A percentile compares a stretch with the other conserved stretches of the same genome.
Evolutionary conservation across 1,139 yeast species (phyloP).

Genomic region (Geotrichum restrictum): DNA sequence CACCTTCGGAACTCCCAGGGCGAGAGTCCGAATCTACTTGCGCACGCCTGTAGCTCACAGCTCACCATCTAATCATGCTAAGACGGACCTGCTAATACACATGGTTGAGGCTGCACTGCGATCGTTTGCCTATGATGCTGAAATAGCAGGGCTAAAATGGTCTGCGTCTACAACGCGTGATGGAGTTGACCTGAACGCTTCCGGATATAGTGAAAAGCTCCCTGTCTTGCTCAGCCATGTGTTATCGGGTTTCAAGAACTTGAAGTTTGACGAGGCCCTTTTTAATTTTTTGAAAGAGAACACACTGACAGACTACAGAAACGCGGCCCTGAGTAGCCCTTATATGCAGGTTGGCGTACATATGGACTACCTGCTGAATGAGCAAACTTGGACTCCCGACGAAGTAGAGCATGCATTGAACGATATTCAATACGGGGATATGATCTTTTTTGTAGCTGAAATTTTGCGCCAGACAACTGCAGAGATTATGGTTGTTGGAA

Average conservation of each 20-base stretch:
- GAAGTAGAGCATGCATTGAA: slow-evolving; percentile 57
- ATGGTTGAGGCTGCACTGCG: slow-evolving; percentile 70
- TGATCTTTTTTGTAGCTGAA: slow-evolving; percentile 47
- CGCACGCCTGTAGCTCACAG: slow-evolving; percentile 59
- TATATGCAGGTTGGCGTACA: slow-evolving; percentile 62
- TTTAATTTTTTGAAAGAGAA: slow-evolving; percentile 67
- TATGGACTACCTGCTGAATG: slow-evolving; percentile 61
- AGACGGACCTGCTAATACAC: slow-evolving; percentile 61
- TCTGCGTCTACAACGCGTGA: slow-evolving; percentile 58
- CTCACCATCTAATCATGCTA: slow-evolving; percentile 55
- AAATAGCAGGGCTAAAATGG: slow-evolving; percentile 70
- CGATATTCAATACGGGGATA: slow-evolving; percentile 49
- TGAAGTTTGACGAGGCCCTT: slow-evolving; percentile 51
- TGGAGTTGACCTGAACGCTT: slow-evolving; percentile 62
- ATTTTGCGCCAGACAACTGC: slow-evolving; percentile 49
- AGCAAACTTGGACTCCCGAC: slow-evolving; percentile 59
- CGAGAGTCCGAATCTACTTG: slow-evolving; percentile 59
- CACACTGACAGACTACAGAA: slow-evolving; percentile 56
- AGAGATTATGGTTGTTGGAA: slow-evolving; percentile 75
- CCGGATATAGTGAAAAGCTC: slow-evolving; percentile 83
- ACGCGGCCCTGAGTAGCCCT: slow-evolving; percentile 70
- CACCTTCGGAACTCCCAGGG: slow-evolving; percentile 83
- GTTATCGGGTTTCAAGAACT: slow-evolving; percentile 49
- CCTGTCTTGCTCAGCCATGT: slow-evolving; percentile 58
- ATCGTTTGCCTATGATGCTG: slow-evolving; percentile 78